Base-by-base conservation (phyloP, 2,329 filamentous ascomycete genomes). In the Microdochium paspali region DNA sequence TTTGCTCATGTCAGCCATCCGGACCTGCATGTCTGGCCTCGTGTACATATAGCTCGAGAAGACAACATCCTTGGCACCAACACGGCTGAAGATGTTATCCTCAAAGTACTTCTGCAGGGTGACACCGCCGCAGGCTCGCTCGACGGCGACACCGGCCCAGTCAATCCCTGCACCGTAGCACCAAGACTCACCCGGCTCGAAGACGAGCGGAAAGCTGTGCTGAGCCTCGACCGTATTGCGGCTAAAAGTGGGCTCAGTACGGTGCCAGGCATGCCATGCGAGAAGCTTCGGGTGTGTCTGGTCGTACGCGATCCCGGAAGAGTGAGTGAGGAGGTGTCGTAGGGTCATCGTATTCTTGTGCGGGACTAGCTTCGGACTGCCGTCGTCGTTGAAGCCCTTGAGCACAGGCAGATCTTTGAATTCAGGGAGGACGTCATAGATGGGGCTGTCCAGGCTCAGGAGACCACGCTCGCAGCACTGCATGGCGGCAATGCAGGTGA, bases 271-370 rank as follows among this genome's bases (percentile, higher is more conserved):
- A 24, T 54, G 55, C 55, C 55, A 57, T 2, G 47, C 50, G 49
- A 53, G 42, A 26, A 57, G 21, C 45, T 50, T 50, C 10, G 54
- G 55, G 44, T 62, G 46, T 25, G 61, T 49, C 31, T 61, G 58
- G 44, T 65, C 60, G 50, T 71, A 71, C 1, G 61, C 64, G 0
- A 76, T 49, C 2, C 76, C 76, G 5, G 66, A 59, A 0, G 73
- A 71, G 55, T 80, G 76, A 0, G 70, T 72, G 3, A 80, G 64
- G 1, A 79, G 64, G 21, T 61, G 65, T 62, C 65, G 61, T 20
- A 72, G 55, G 0, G 67, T 70, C 46, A 74, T 65, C 13, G 66
- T 59, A 13, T 47, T 53, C 2, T 50, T 55, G 50, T 69, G 68
- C 6, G 63, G 57, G 44, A 65, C 60, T 4, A 71, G 59, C 4